Base-by-base conservation (phyloP, 2,329 filamentous ascomycete genomes). In the Beauveria sp. region DNA sequence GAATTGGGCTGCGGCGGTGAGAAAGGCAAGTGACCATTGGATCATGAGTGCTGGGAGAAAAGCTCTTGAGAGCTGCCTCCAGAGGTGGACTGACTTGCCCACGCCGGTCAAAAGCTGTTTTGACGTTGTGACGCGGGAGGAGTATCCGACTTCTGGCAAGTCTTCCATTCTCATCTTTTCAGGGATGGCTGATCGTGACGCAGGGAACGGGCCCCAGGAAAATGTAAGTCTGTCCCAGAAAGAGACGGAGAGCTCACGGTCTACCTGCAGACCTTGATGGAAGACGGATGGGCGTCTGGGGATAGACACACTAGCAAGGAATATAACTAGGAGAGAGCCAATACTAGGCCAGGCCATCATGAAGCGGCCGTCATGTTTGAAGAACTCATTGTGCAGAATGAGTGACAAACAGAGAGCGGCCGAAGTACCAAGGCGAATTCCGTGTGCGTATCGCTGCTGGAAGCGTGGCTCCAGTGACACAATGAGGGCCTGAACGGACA, bases 11-110 rank as follows among this genome's bases (percentile, higher is more conserved):
- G 34, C 20, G 4, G 61, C 22, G 16, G 59, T 51, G 34, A 57
- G 6, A 45, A 63, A 47, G 10, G 53, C 57, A 9, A 63, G 45
- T 18, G 38, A 22, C 57, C 61, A 63, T 30, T 63, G 61, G 10
- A 22, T 46, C 12, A 50, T 9, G 10, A 63, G 34, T 56, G 14
- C 30, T 20, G 45, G 14, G 8, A 16, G 30, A 14, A 63, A 63
- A 2, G 34, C 38, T 28, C 12, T 30, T 14, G 53, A 30, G 14
- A 62, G 20, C 42, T 57, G 53, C 20, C 20, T 34, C 60, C 30
- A 58, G 10, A 61, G 38, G 6, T 54, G 38, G 14, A 28, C 30
- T 54, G 16, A 2, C 4, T 43, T 26, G 12, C 7, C 8, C 5
- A 14, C 12, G 3, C 52, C 3, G 28, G 20, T 2, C 30, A n/a